Evolutionary conservation across 495 filamentous ascomycete genomes (phyloP), one percentile per base, ranked within the genome.

Genomic region (Xylaria grammica): DNA sequence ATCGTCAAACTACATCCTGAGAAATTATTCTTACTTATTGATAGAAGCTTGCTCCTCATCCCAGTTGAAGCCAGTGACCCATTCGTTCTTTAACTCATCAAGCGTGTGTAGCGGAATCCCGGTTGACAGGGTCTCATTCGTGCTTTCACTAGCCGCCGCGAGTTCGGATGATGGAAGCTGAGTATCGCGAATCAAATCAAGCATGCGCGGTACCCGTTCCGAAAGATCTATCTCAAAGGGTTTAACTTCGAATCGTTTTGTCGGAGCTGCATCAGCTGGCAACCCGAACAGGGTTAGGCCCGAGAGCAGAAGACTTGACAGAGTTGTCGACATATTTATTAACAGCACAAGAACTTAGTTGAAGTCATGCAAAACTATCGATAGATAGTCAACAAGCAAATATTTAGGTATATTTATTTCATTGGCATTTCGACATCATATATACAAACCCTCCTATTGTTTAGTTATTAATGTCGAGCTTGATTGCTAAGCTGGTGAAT

Each of bases 141-240:
- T 51, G 48, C 48, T 30, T 30, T 30, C 48, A 51, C 0, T 1
- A 7, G 48, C 48, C 10, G 48, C 48, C 48, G 30, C 48, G 30
- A 19, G 30, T n/a, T 51, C 48, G 15, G 7, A 17, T 6, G 22
- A 17, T 30, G 48, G 48, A 30, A 51, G 48, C 19, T 30, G 26
- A 29, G 48, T 51, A 30, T 51, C 30, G 2, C 26, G 22, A 19
- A 51, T 51, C 19, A 51, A 51, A 7, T 51, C 48, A 26, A 51
- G 48, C 48, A 51, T 51, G 48, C 30, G 48, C 15, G 48, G 48
- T 51, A 51, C 48, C 26, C 48, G 48, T n/a, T 27, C 48, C 30
- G 48, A 51, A 30, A 51, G 48, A 51, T 51, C 9, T 8, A 51
- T 8, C 30, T 51, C 26, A 17, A 51, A 51, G 6, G 22, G 17